Base-by-base conservation (phyloP, 2,329 filamentous ascomycete species). In the Alternaria arbusti region DNA sequence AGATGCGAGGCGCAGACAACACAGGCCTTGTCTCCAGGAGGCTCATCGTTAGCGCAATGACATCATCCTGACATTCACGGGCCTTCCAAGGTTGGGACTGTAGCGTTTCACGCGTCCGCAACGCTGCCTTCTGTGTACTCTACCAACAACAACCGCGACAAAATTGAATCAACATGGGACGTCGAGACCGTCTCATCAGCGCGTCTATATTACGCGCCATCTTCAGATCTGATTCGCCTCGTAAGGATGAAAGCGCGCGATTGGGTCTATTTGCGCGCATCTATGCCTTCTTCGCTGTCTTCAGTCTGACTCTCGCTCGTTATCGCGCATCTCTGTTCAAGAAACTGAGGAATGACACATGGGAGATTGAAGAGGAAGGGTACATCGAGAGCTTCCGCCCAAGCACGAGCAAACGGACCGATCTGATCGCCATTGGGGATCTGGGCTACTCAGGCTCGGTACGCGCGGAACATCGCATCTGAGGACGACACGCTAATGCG, bases 371-470 rank as follows among this genome's bases (percentile, higher is more conserved):
- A 23, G 85, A 88, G 61, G 80, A 84, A 11, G 84, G 85, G 22
- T 90, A 89, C 66, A 80, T 77, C 12, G 82, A 82, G 26, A 87
- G 84, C 66, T 89, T 90, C 69, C 79, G 74, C 30, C 77, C 80
- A 13, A 77, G 75, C 32, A 74, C 74, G 68, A 79, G 75, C 59
- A 80, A 80, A 65, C 78, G 74, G 46, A 77, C 76, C 58, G 76
- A 78, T 52, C 79, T 92, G 30, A 78, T 85, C 2, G 78, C 88
- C 1, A 85, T 90, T 64, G 90, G 89, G 1, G 89, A 92, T 72
- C 83, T 93, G 79, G 91, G 91, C 3, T 92, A 91, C 74, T 91
- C 89, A 26, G 91, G 91, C 52, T 92, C 90, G 22, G 85, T 88
- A 77, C 17, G 75, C 66, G 25, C 59, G 30, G 44, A 15, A 17